Evolutionary conservation across 2,329 filamentous ascomycete genomes (phyloP).

Genomic region (Cladosporium sp.): DNA sequence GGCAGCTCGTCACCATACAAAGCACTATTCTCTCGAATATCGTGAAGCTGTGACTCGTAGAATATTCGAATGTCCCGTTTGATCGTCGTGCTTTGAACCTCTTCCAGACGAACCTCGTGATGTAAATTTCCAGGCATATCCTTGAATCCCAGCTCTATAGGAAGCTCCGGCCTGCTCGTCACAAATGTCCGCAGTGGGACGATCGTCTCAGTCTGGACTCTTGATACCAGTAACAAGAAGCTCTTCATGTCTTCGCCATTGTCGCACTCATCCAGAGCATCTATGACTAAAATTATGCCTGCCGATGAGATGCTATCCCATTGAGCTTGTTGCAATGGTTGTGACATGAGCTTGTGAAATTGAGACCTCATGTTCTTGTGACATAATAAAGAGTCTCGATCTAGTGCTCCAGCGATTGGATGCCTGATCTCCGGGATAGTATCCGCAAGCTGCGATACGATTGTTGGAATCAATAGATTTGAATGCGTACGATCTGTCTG

Average conservation of each 20-base stretch:
- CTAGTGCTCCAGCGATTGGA: slow-evolving; percentile 4
- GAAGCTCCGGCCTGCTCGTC: slow-evolving; percentile 24
- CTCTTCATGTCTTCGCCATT: background rate
- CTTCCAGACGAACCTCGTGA: slow-evolving; percentile 20
- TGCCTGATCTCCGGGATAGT: background rate
- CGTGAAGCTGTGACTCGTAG: background rate
- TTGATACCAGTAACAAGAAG: slow-evolving; percentile 18
- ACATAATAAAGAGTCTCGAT: slow-evolving; percentile 5
- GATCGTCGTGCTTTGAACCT: slow-evolving; percentile 6
- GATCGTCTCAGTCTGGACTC: slow-evolving; percentile 10
- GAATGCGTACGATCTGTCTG: slow-evolving; percentile 14
- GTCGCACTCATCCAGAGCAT: slow-evolving; percentile 34
- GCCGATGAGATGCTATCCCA: background rate
- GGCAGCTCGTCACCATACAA: background rate
- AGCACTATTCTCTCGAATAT: background rate
- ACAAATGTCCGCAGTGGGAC: slow-evolving; percentile 19
- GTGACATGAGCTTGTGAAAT: slow-evolving; percentile 15
- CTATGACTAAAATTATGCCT: slow-evolving; percentile 20
- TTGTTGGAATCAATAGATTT: slow-evolving; percentile 13
- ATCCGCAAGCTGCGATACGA: slow-evolving; percentile 14
- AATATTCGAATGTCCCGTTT: background rate
- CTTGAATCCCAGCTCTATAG: slow-evolving; percentile 18
- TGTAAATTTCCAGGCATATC: slow-evolving; percentile 11
- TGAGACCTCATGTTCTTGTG: slow-evolving; percentile 4
- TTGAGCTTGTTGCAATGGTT: slow-evolving; percentile 11